Percentiles rank a stretch among this genome's conserved stretches.
Evolutionary conservation across 352 stramenopile genomes (phyloP).

Genomic region (Phytopythium boreale): DNA sequence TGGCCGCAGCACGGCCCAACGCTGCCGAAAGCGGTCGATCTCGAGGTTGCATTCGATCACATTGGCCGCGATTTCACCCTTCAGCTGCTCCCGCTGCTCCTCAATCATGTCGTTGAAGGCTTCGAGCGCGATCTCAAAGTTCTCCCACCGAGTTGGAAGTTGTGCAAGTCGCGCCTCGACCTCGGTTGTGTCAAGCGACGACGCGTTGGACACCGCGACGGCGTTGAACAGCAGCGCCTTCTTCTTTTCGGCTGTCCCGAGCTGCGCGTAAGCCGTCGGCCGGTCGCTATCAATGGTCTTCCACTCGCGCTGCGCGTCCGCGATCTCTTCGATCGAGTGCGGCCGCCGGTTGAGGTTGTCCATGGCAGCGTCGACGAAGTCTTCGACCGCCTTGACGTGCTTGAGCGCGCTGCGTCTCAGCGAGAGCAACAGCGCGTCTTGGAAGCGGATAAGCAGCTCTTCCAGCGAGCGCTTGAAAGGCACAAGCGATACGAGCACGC

Average conservation of each 20-base stretch:
- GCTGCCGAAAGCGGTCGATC: slow-evolving; percentile 89
- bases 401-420: slow-evolving; percentile 76
- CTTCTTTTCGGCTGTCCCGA: slow-evolving; percentile 80
- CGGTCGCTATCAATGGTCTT: slow-evolving; percentile 83
- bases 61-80: slow-evolving; percentile 85
- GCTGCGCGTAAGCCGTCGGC: slow-evolving; percentile 48
- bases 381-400: slow-evolving; percentile 85
- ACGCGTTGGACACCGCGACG: slow-evolving; percentile 9
- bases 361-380: slow-evolving; percentile 88
- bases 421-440: slow-evolving; percentile 82
- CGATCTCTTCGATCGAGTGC: slow-evolving; percentile 92
- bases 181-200: slow-evolving; percentile 68
- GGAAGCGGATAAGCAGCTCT: slow-evolving; percentile 83
- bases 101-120: slow-evolving; percentile 96
- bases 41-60: slow-evolving; percentile 87
- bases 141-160: slow-evolving; percentile 88
- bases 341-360: slow-evolving; percentile 86
- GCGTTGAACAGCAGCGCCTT: slow-evolving; percentile 71
- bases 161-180: slow-evolving; percentile 69
- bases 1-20: slow-evolving; percentile 87
- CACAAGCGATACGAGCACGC: slow-evolving; percentile 82
- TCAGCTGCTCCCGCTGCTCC: slow-evolving; percentile 91
- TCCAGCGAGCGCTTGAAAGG: slow-evolving; percentile 89
- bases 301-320: slow-evolving; percentile 87
- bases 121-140: slow-evolving; percentile 93